Evolutionary conservation across 768 basidiomycete genomes (phyloP).

Genomic region (Tubosaeta sp.): DNA sequence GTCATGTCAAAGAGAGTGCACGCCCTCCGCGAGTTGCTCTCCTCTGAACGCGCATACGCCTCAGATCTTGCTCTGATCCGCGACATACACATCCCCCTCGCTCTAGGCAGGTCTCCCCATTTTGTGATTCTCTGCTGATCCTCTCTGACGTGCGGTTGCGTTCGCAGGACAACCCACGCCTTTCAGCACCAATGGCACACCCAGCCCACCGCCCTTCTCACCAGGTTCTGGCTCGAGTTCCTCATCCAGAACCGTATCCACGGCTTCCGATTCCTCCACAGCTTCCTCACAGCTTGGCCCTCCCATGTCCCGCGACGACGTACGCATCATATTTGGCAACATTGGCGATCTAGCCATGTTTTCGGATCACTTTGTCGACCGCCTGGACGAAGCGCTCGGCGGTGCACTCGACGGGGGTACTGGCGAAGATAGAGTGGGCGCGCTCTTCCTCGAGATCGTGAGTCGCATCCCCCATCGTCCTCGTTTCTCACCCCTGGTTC

Average conservation of each 20-base stretch:
- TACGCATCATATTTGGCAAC: conserved; percentile 71
- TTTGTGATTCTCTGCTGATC: conserved; percentile 11
- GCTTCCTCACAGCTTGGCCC: conserved; percentile 46
- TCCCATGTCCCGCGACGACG: conserved; percentile 71
- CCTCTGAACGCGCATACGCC: conserved; percentile 78
- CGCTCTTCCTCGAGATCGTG: conserved; percentile 65
- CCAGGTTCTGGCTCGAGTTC: conserved; percentile 35
- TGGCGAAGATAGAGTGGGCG: conserved; percentile 68
- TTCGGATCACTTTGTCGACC: conserved; percentile 60
- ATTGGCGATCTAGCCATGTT: conserved; percentile 71
- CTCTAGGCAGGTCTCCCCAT: conserved; percentile 58
- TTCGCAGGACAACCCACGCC: conserved; percentile 38
- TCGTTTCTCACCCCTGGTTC: conserved; percentile 3
- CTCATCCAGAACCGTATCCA: conserved; percentile 37
- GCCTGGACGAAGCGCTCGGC: conserved; percentile 64
- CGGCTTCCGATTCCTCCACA: conserved; percentile 47
- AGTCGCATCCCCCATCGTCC: no score
- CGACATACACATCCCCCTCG: conserved; percentile 75
- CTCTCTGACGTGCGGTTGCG: conserved; percentile 8
- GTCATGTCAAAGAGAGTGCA: conserved; percentile 68
- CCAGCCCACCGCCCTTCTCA: conserved; percentile 24
- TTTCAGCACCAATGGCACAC: conserved; percentile 27
- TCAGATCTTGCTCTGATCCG: conserved; percentile 77
- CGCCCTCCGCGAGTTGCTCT: conserved; percentile 71
- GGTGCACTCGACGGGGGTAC: conserved; percentile 53